phyloP scores from a whole-genome alignment of 345 rosid genomes.

The Citrus australasica region DNA sequence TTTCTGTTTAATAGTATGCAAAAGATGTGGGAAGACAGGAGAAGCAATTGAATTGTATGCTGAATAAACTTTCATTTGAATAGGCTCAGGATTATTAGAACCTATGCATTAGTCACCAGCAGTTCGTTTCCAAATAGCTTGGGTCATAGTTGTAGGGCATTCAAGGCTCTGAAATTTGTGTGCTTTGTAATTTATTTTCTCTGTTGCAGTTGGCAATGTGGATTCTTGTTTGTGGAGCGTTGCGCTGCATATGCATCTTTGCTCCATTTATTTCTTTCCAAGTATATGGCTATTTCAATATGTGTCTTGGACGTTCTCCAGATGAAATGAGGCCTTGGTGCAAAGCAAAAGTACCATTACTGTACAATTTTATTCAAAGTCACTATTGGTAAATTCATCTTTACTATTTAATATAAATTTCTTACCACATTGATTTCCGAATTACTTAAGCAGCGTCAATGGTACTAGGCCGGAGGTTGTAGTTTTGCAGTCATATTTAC shows the following conservation, averaged over 20 bases:
- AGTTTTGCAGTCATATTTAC: neutral
- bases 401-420: constrained; percentile 3
- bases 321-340: constrained; percentile 88
- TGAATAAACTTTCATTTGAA: neutral
- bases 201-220: constrained; percentile 49
- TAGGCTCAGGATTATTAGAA: neutral
- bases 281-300: constrained; percentile 73
- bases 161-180: neutral
- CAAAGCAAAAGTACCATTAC: constrained; percentile 63
- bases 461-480: neutral
- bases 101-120: neutral
- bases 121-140: neutral
- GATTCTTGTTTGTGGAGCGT: constrained; percentile 56
- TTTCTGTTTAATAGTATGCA: neutral
- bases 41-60: neutral
- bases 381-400: constrained; percentile 67
- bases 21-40: neutral
- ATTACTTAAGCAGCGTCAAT: neutral
- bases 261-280: constrained; percentile 78
- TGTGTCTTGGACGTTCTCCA: constrained; percentile 52
- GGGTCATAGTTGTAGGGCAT: neutral
- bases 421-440: neutral
- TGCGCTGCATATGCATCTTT: constrained; percentile 55
- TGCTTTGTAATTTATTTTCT: constrained; percentile 19
- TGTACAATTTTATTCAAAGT: constrained; percentile 81